Evolutionary conservation across 2,329 filamentous ascomycete species (phyloP).

Genomic region (Keithomyces neogunnii): DNA sequence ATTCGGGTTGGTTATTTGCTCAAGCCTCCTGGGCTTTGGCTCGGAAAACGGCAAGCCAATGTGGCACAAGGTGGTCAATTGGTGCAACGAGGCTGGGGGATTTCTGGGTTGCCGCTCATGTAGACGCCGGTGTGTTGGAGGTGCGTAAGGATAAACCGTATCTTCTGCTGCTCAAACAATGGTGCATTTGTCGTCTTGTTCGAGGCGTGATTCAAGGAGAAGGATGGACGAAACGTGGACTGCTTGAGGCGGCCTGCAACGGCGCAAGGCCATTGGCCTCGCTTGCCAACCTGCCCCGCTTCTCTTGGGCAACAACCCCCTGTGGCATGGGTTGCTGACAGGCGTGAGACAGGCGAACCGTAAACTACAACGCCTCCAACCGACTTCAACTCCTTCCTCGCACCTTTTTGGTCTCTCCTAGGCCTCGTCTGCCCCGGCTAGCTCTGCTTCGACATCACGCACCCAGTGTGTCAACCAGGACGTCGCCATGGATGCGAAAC

Average conservation of each 20-base stretch:
- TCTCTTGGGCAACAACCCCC: slow-evolving; percentile 2
- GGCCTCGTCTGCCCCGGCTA: not conserved
- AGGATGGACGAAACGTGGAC: slow-evolving; percentile 6
- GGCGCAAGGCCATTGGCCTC: not conserved
- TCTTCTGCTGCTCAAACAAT: not conserved
- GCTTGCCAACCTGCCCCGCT: not conserved
- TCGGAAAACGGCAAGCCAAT: no score
- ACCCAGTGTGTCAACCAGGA: not conserved
- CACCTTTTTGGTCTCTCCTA: not conserved
- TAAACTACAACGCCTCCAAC: not conserved
- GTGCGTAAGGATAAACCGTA: not conserved
- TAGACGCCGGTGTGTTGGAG: not conserved
- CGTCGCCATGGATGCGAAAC: not conserved
- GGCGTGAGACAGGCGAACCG: slow-evolving; percentile 3
- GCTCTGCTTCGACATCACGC: not conserved
- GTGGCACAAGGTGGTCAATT: no score
- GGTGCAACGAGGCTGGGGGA: no score
- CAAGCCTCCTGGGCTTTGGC: no score
- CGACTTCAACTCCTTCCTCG: not conserved
- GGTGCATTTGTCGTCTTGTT: not conserved
- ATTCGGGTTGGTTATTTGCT: no score
- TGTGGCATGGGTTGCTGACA: slow-evolving; percentile 3
- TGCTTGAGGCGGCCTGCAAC: not conserved
- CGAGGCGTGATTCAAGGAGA: slow-evolving; percentile 4
- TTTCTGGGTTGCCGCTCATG: no score